These are phyloP conservation scores for Aegilops speltoides DNA, from an alignment of 176 grass and related monocot species.

Conservation along the genomic window DNA sequence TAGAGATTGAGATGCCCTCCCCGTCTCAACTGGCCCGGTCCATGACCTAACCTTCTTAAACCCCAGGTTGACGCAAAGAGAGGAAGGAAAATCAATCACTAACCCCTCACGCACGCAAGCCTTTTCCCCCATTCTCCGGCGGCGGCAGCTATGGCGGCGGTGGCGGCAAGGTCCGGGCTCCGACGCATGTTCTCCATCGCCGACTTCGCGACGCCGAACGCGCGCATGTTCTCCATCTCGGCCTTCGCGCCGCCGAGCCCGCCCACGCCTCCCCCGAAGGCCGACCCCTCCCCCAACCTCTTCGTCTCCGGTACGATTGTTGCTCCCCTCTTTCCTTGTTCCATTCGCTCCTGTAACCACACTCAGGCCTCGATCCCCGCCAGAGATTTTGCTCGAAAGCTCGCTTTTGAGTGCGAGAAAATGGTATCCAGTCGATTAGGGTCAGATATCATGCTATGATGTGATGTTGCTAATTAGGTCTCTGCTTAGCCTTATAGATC, in stretches of 20 bases:
- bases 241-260: slow-evolving; percentile 49
- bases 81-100: background rate
- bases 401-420: background rate
- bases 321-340: background rate
- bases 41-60: slow-evolving; percentile 36
- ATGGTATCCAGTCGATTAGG: background rate
- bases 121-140: background rate
- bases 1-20: too few species aligned
- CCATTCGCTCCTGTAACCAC: background rate
- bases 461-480: background rate
- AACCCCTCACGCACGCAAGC: background rate
- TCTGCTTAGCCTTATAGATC: background rate
- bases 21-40: too few species aligned
- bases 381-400: background rate
- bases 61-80: background rate
- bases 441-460: background rate
- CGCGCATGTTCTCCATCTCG: slow-evolving; percentile 60
- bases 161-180: slow-evolving; percentile 56
- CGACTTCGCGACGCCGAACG: slow-evolving; percentile 43
- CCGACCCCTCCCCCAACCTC: slow-evolving; percentile 80
- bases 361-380: background rate
- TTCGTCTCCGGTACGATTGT: slow-evolving; percentile 69
- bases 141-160: slow-evolving; percentile 48
- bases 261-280: slow-evolving; percentile 38
- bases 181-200: slow-evolving; percentile 71